phyloP scores from a whole-genome alignment of 2,329 filamentous ascomycete genomes.

The Phyllosticta capitalensis region DNA sequence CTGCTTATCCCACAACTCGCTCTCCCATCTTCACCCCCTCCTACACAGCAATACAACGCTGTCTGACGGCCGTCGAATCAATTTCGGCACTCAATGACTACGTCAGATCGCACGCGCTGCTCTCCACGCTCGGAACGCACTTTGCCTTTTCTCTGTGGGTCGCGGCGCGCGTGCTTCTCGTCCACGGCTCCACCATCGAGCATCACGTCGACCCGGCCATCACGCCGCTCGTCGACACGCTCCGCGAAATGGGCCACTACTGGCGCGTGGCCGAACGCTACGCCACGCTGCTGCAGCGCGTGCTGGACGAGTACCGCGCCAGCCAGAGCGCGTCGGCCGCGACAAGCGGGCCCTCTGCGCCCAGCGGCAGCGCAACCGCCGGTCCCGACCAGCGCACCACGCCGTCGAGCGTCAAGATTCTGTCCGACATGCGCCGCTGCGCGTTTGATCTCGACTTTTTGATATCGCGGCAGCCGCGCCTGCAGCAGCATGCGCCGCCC shows the following conservation, averaged over 20 bases:
- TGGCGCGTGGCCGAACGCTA: constrained; percentile 85
- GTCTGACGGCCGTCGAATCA: constrained; percentile 60
- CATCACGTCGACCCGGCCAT: constrained; percentile 74
- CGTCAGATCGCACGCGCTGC: constrained; percentile 61
- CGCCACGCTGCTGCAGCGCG: constrained; percentile 66
- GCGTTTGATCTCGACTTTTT: constrained; percentile 86
- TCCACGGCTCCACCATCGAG: constrained; percentile 84
- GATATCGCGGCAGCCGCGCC: constrained; percentile 66
- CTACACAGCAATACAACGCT: constrained; percentile 74
- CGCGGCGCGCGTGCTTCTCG: constrained; percentile 73
- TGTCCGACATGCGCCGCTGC: constrained; percentile 84
- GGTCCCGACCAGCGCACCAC: constrained; percentile 37
- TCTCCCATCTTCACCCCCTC: constrained; percentile 85
- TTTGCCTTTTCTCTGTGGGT: constrained; percentile 94
- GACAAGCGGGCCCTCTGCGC: constrained; percentile 43
- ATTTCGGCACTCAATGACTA: constrained; percentile 71
- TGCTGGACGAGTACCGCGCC: constrained; percentile 77
- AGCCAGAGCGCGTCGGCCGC: constrained; percentile 43
- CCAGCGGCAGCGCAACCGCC: constrained; percentile 27
- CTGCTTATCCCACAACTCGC: constrained; percentile 81
- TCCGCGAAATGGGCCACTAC: constrained; percentile 69
- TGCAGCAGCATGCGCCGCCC: background rate
- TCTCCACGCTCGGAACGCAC: constrained; percentile 74
- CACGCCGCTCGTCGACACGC: constrained; percentile 68
- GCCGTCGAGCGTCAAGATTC: constrained; percentile 73